A percentile compares a stretch with the other conserved stretches of the same genome.
phyloP scores from a whole-genome alignment of 1,284 basidiomycete species.

The Moniliella sp. region DNA sequence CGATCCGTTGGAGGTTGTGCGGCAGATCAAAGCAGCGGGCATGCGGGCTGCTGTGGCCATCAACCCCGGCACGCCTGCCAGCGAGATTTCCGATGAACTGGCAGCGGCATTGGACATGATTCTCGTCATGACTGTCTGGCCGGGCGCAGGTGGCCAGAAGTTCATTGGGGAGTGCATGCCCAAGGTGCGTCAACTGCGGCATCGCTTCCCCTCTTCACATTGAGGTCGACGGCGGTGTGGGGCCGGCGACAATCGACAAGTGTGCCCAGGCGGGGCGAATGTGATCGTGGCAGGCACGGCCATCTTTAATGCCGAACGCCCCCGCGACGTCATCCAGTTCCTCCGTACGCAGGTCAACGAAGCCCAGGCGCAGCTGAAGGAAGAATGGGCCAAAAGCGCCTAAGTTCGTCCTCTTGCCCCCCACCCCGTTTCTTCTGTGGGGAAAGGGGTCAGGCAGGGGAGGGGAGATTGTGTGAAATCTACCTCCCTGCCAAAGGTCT shows the following conservation, averaged over 20 bases:
- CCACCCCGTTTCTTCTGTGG: too few species aligned
- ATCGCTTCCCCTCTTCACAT: conserved; percentile 71
- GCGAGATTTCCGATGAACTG: conserved; percentile 26
- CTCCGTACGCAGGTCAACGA: conserved; percentile 20
- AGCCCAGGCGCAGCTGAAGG: conserved; percentile 23
- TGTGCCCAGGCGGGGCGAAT: conserved; percentile 85
- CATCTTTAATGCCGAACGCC: conserved; percentile 61
- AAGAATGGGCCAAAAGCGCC: too few species aligned
- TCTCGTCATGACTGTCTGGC: conserved; percentile 34
- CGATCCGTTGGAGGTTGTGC: conserved; percentile 27
- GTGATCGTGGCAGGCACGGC: conserved; percentile 95
- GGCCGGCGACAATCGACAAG: conserved; percentile 63
- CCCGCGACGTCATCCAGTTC: conserved; percentile 39
- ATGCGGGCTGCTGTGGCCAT: conserved; percentile 31
- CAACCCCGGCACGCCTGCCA: conserved; percentile 29
- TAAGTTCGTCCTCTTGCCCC: too few species aligned
- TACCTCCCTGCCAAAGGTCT: too few species aligned
- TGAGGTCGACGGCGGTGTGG: conserved; percentile 90
- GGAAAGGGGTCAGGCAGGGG: too few species aligned
- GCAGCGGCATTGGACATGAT: conserved; percentile 30
- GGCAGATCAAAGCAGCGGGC: conserved; percentile 24
- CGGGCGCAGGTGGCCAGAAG: conserved; percentile 61
- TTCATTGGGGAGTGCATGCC: conserved; percentile 79
- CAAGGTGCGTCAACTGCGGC: conserved; percentile 58
- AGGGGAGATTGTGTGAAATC: too few species aligned